Evolutionary conservation across 2,329 filamentous ascomycete species (phyloP).

Genomic region (Trichoderma sp.): DNA sequence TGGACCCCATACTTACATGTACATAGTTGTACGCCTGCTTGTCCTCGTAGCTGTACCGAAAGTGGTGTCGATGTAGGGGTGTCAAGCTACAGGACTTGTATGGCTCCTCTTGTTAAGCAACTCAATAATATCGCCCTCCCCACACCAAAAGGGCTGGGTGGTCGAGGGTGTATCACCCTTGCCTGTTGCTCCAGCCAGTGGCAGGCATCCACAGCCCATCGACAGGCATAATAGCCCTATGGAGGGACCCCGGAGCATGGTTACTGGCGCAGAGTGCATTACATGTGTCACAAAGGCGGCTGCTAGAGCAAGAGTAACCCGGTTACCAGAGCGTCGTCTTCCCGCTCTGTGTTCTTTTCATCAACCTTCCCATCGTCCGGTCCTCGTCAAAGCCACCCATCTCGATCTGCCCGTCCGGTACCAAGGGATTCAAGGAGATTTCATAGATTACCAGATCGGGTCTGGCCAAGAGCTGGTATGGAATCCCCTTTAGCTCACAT

Average conservation of each 20-base stretch:
- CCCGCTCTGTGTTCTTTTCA: slow-evolving; percentile 5
- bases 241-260: slow-evolving; percentile 11
- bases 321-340: not conserved
- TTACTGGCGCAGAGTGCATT: slow-evolving; percentile 9
- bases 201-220: not conserved
- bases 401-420: slow-evolving; percentile 1
- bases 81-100: not conserved
- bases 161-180: slow-evolving; percentile 13
- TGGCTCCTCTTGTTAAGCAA: slow-evolving; percentile 13
- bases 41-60: not conserved
- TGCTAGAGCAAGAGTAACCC: not conserved
- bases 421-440: not conserved
- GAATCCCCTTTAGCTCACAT: slow-evolving; percentile 1
- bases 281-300: slow-evolving; percentile 8
- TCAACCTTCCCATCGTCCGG: slow-evolving; percentile 1
- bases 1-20: slow-evolving; percentile 17
- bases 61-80: slow-evolving; percentile 9
- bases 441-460: slow-evolving; percentile 12
- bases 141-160: not conserved
- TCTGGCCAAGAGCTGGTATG: slow-evolving; percentile 11
- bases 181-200: slow-evolving; percentile 7
- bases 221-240: slow-evolving; percentile 20
- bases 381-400: not conserved
- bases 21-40: slow-evolving; percentile 4
- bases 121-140: slow-evolving; percentile 11